phyloP scores from a whole-genome alignment of 495 filamentous ascomycete species.

The Aspergillus olivimuriae region DNA sequence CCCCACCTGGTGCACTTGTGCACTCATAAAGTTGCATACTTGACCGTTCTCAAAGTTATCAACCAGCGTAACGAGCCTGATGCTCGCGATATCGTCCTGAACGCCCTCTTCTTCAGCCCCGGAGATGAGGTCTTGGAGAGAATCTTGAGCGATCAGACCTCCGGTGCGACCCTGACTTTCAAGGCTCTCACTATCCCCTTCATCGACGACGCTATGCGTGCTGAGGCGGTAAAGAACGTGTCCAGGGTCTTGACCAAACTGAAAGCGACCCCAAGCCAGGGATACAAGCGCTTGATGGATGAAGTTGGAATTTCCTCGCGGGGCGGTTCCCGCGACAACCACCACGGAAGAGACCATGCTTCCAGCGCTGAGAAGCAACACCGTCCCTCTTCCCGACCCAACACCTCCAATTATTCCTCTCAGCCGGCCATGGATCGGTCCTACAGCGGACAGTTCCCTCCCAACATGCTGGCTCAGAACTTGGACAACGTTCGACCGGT shows the following conservation, averaged over 20 bases:
- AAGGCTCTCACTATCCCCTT: conserved; percentile 97
- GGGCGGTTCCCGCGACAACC: conserved; percentile 41
- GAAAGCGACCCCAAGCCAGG: conserved; percentile 89
- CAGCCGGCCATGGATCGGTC: conserved; percentile 43
- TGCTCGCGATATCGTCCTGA: conserved; percentile 84
- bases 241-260: conserved; percentile 81
- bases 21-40: conserved; percentile 97
- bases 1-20: conserved; percentile 96
- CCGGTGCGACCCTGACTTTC: conserved; percentile 93
- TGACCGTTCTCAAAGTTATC: conserved; percentile 96
- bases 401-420: conserved; percentile 33
- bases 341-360: conserved; percentile 38
- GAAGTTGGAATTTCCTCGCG: conserved; percentile 81
- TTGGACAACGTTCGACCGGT: conserved; percentile 32
- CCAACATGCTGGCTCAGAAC: conserved; percentile 30
- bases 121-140: conserved; percentile 84
- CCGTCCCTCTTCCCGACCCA: conserved; percentile 43
- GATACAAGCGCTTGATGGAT: conserved; percentile 98
- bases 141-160: conserved; percentile 84
- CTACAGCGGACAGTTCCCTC: conserved; percentile 38
- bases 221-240: conserved; percentile 84
- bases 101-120: conserved; percentile 89
- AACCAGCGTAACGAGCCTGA: conserved; percentile 95
- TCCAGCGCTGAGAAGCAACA: conserved; percentile 41
- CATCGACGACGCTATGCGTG: conserved; percentile 87